Evolutionary conservation across 441 rosid genomes (phyloP), one percentile per base, ranked within the genome.

Genomic region (Adansonia rubrostipa): DNA sequence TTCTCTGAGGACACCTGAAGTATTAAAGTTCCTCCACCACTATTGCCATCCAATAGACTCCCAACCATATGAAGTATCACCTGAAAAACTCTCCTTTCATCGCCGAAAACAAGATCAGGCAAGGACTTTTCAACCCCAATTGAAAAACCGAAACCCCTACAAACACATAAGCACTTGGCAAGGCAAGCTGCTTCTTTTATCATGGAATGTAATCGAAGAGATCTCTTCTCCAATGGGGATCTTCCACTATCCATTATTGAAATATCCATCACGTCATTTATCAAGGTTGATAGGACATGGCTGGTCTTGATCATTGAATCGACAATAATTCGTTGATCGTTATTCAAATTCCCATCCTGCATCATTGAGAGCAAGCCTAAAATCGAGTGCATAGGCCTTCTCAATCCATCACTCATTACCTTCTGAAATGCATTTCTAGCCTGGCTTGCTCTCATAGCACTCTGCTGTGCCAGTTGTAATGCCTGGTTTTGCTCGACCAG

Each of bases 391-490:
- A 94, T 90, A 3, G 98, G 99, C 83, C 89, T 90, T 86, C 92
- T 96, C 97, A 96, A 87, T 19, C 97, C 97, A 82, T 94, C 90
- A 44, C 92, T 94, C 97, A 94, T 96, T 9, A 90, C 95, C 84
- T 89, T 96, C 84, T 91, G 97, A 76, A 96, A 91, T 1, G 89
- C 86, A 72, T 80, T 87, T 81, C 98, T 89, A 1, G 98, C 98
- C 73, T 88, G 91, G 80, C 92, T 96, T 5, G 99, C 99, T 88
- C 93, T 94, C 92, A 93, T 80, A 0, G 97, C 98, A 9, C 90
- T 89, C 76, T 80, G 77, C 75, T 82, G 85, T n/a, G 95, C 97
- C 78, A 79, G 88, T 74, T 94, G 97, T 67, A 96, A 83, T 2
- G 91, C 89, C 73, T 96, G 89, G 83, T 96, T 96, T 85, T 94